Conservation (phyloP, 139 green algal species). For the Pleodorina starrii region DNA sequence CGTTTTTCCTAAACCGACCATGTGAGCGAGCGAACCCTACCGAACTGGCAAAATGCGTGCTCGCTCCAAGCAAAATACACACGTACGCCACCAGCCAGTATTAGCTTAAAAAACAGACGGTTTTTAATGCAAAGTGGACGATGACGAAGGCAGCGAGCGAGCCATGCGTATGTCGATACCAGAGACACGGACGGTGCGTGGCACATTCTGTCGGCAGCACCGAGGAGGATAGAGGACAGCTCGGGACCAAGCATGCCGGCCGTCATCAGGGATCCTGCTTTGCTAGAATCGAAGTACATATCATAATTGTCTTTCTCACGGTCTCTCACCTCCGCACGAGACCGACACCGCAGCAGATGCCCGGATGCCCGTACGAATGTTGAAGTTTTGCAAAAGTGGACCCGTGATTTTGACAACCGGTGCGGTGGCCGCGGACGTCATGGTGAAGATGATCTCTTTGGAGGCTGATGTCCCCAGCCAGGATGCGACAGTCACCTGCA, state of each 20-base stretch:
- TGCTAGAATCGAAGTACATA: not conserved
- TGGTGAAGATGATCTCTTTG: not conserved
- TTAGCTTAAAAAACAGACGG: no score
- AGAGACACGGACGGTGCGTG: not conserved
- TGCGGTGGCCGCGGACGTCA: not conserved
- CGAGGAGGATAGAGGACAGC: no score
- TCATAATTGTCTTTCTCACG: not conserved
- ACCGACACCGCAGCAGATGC: not conserved
- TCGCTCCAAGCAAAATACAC: no score
- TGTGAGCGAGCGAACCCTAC: no score
- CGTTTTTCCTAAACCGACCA: no score
- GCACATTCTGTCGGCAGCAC: no score
- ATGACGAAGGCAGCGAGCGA: no score
- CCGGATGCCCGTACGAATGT: not conserved
- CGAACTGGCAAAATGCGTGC: no score
- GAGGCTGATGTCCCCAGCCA: constrained; percentile 14
- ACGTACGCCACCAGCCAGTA: no score
- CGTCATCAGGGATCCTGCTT: no score
- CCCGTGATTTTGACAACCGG: not conserved
- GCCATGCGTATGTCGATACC: not conserved
- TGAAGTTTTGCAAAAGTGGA: not conserved
- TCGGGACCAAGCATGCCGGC: no score
- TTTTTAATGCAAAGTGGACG: no score
- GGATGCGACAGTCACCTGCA: not conserved
- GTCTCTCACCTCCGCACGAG: not conserved